Evolutionary conservation across 192 early-diverging fungal genomes (phyloP), one percentile per base, ranked within the genome.

Genomic region (Physocladia obscura): DNA sequence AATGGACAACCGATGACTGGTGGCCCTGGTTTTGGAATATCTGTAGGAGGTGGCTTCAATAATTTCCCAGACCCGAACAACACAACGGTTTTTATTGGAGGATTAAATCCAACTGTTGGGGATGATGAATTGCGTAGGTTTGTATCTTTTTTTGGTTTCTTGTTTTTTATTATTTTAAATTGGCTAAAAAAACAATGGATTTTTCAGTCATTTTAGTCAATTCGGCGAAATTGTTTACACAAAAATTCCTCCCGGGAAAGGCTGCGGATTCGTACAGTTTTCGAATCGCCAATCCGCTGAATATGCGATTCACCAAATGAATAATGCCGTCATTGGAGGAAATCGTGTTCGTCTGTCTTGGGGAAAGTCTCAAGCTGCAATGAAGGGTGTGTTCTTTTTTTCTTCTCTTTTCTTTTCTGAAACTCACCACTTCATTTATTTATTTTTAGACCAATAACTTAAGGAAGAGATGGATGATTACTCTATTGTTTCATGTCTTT

Each of bases 31-130:
- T n/a, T 57, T 3, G 49, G 49, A 2, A 58, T 68, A 39, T 67
- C 49, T 50, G 27, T 26, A 4, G 36, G 57, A 11, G 58, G 65
- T 24, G 70, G 31, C 39, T 77, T 77, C 70, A 69, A 70, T 51
- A 40, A 32, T 11, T 71, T 84, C 71, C 87, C 79, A 30, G 95
- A 97, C 74, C 93, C 93, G 40, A 89, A 79, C 76, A 97, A 97
- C 79, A 97, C 95, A 2, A 98, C 97, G 2, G 93, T 98, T 31
- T 98, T 98, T 82, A 93, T 98, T 26, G 97, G 97, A 24, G 95
- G 95, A 3, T 79, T 98, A 44, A 90, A 84, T 40, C 83, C 90
- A 34, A 81, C 87, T 5, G 89, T 92, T n/a, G 82, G 83, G 27
- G 95, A 97, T 71, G 91, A 94, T 51, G 94, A 97, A 55, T 83